Evolutionary conservation across 192 early-diverging fungal genomes (phyloP), one percentile per base, ranked within the genome.

Genomic region (Coemansia sp.): DNA sequence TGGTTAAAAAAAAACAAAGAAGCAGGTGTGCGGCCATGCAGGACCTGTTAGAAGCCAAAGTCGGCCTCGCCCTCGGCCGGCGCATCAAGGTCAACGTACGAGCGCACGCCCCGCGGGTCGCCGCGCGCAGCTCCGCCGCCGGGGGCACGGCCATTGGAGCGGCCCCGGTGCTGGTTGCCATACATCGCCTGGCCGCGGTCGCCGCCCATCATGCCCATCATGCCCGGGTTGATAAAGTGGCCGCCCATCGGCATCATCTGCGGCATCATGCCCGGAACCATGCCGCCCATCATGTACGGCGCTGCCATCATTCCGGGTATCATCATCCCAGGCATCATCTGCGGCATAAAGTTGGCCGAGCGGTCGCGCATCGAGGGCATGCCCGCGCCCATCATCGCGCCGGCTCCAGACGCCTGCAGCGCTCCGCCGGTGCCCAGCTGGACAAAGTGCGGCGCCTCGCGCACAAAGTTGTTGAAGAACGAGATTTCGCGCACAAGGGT

Each of bases 391-490:
- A 51, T 32, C 67, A 59, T 68, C 22, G 65, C 53, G 23, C 60
- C 67, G 49, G 61, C 65, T 34, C 52, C 55, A 39, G 14, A 16
- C 42, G 47, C 9, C 22, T 72, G 59, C 61, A 71, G 69, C 73
- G 34, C 55, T 14, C 69, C 62, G 48, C 65, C 63, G 5, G 69
- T 75, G 55, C 71, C 70, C 27, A 71, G 72, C 68, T 84, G 84
- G 27, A 86, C 53, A 55, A 89, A 81, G 47, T 93, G 91, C 61
- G 90, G 93, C 4, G 89, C 87, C 65, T 98, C 95, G 60, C 85
- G 67, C 27, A 94, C 89, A 78, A 90, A 97, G 71, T 87, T 90
- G 78, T 98, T 96, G 69, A 90, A 95, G 55, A 88, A 91, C 8
- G 74, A 80, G 19, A 89, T 75, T 69, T 95, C 91, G 39, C 78